These are phyloP conservation scores for Chaetomium globosum DNA, from an alignment of 2,329 filamentous ascomycete species.

Conservation along the genomic window DNA sequence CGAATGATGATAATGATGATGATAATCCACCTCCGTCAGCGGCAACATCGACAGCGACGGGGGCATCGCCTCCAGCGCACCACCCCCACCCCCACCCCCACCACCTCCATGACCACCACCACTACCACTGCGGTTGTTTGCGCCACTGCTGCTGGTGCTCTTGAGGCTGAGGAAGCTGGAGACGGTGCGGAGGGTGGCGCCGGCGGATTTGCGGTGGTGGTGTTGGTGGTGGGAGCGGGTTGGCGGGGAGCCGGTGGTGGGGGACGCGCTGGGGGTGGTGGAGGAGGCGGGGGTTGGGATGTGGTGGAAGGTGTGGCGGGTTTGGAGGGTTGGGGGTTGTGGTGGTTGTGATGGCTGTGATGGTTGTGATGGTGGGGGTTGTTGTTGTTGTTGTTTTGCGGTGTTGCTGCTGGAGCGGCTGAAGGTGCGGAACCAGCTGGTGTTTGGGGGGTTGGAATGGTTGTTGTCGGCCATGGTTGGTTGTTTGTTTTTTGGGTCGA, in stretches of 20 bases:
- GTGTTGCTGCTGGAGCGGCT: slow-evolving; percentile 19
- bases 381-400: background rate
- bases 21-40: slow-evolving; percentile 14
- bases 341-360: background rate
- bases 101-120: background rate
- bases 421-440: slow-evolving; percentile 26
- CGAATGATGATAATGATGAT: too few relatives aligned
- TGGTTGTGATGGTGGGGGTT: background rate
- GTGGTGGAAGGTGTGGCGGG: slow-evolving; percentile 6
- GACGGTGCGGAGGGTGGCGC: slow-evolving; percentile 17
- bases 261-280: slow-evolving; percentile 1
- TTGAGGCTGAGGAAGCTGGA: slow-evolving; percentile 27
- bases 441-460: slow-evolving; percentile 10
- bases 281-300: background rate
- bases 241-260: slow-evolving; percentile 10
- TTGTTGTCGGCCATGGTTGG: slow-evolving; percentile 20
- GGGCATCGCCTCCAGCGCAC: background rate
- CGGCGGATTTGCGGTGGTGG: slow-evolving; percentile 21
- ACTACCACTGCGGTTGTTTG: background rate
- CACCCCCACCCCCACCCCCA: background rate
- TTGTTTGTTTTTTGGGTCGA: background rate
- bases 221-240: background rate
- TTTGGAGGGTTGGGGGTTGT: background rate
- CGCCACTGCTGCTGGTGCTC: background rate
- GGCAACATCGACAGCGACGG: slow-evolving; percentile 22